A percentile compares a stretch with the other conserved stretches of the same genome.
These are phyloP conservation scores for Bremia lactucae DNA, from an alignment of 352 stramenopile species.

Conservation along the genomic window DNA sequence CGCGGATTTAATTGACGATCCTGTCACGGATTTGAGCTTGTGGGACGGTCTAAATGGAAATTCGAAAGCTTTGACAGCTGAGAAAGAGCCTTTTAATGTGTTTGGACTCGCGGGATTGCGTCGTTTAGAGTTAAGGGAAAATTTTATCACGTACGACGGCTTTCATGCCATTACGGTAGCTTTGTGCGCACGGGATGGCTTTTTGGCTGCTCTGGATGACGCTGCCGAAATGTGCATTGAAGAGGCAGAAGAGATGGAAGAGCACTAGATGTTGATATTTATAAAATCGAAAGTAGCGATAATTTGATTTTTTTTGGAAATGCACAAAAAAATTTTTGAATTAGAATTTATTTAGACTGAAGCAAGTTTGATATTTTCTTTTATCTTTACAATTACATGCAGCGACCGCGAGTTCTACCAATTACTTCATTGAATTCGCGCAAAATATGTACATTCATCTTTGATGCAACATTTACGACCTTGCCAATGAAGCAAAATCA, in stretches of 20 bases:
- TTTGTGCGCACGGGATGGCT: conserved; percentile 18
- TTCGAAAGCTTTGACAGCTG: conserved; percentile 1
- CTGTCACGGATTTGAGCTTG: conserved; percentile 6
- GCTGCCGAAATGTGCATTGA: background rate
- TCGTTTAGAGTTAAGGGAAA: conserved; percentile 36
- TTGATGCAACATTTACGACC: too few relatives aligned
- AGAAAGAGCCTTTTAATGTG: conserved; percentile 2
- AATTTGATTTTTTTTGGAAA: too few relatives aligned
- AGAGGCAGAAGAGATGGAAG: conserved; percentile 4
- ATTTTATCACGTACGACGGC: conserved; percentile 56
- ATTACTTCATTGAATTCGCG: too few relatives aligned
- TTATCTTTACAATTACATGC: too few relatives aligned
- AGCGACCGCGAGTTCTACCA: too few relatives aligned
- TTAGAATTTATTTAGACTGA: too few relatives aligned
- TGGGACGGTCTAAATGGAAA: conserved; percentile 3
- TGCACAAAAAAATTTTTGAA: too few relatives aligned
- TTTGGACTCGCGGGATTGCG: conserved; percentile 17
- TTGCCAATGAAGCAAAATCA: too few relatives aligned
- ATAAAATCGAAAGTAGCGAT: too few relatives aligned
- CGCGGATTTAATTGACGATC: conserved; percentile 26
- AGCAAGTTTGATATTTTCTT: too few relatives aligned
- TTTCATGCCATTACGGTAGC: conserved; percentile 49
- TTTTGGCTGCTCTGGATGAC: conserved; percentile 9
- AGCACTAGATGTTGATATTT: conserved; percentile 14
- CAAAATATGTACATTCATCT: too few relatives aligned